Evolutionary conservation across 805 yeast genomes (phyloP).

Genomic region (Candida namnaoensis): DNA sequence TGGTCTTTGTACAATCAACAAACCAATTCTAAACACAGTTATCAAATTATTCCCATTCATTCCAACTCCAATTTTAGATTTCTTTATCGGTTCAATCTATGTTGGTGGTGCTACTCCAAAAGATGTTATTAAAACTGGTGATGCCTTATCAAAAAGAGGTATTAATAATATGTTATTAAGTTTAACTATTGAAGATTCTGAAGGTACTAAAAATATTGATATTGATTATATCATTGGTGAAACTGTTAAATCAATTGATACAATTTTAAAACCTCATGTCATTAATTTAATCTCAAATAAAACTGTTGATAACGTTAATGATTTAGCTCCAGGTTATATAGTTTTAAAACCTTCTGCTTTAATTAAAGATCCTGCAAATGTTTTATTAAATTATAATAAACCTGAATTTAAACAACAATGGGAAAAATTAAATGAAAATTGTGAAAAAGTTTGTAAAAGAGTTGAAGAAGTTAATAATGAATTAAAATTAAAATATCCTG

Average conservation of each 20-base stretch:
- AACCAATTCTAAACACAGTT: conserved; percentile 49
- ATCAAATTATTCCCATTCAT: conserved; percentile 64
- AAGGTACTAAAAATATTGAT: conserved; percentile 58
- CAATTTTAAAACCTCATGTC: conserved; percentile 68
- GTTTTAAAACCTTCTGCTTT: conserved; percentile 94
- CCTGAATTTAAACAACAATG: conserved; percentile 45
- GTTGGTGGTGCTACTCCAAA: conserved; percentile 81
- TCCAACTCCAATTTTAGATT: conserved; percentile 64
- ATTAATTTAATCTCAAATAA: conserved; percentile 39
- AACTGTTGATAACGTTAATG: conserved; percentile 39
- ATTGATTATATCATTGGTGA: conserved; percentile 51
- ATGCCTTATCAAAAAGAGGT: conserved; percentile 58
- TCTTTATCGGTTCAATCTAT: conserved; percentile 72
- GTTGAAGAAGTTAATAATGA: conserved; percentile 42
- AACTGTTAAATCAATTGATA: conserved; percentile 57
- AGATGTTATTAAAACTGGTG: conserved; percentile 68
- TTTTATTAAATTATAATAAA: conserved; percentile 50
- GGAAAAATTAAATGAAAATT: conserved; percentile 53
- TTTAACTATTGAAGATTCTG: conserved; percentile 87
- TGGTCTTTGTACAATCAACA: conserved; percentile 61
- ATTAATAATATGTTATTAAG: conserved; percentile 94
- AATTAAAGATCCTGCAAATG: conserved; percentile 65
- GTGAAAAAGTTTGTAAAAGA: conserved; percentile 52
- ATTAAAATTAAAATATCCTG: conserved; percentile 45
- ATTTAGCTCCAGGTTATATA: conserved; percentile 83